These are phyloP conservation scores for Dimocarpus longan DNA, from an alignment of 345 rosid species.

Conservation along the genomic window DNA sequence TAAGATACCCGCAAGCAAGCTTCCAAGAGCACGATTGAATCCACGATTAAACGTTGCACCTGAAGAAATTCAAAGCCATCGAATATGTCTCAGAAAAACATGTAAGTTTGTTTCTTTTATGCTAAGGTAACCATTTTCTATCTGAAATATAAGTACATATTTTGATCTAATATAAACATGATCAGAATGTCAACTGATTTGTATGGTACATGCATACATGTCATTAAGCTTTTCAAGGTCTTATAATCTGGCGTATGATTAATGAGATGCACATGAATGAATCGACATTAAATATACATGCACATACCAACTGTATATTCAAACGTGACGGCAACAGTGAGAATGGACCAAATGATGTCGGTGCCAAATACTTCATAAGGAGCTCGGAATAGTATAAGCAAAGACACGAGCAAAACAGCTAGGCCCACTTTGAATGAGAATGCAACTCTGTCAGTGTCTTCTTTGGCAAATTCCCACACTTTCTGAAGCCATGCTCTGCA, in stretches of 20 bases:
- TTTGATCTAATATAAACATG: too few relatives aligned
- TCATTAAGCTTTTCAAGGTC: not conserved
- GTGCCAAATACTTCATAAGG: constrained; percentile 65
- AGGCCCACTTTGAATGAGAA: constrained; percentile 68
- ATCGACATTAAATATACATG: not conserved
- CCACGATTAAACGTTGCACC: constrained; percentile 74
- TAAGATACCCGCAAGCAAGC: constrained; percentile 62
- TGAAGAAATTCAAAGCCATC: constrained; percentile 20
- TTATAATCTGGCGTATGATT: not conserved
- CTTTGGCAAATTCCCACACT: constrained; percentile 57
- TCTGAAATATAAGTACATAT: too few relatives aligned
- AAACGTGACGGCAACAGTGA: constrained; percentile 72
- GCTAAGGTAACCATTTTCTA: not conserved
- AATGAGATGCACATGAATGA: not conserved
- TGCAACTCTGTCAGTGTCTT: constrained; percentile 52
- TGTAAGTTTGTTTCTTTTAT: not conserved
- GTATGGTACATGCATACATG: not conserved
- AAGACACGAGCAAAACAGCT: constrained; percentile 62
- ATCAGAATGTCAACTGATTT: too few relatives aligned
- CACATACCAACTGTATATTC: constrained; percentile 68
- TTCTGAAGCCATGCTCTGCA: constrained; percentile 41
- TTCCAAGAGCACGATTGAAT: constrained; percentile 69
- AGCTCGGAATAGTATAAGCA: constrained; percentile 58
- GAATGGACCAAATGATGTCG: constrained; percentile 70
- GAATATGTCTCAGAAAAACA: not conserved